A percentile compares a stretch with the other conserved stretches of the same genome.
Conservation (phyloP, 192 early-diverging fungal genomes). For the Chytriomyces hyalinus region DNA sequence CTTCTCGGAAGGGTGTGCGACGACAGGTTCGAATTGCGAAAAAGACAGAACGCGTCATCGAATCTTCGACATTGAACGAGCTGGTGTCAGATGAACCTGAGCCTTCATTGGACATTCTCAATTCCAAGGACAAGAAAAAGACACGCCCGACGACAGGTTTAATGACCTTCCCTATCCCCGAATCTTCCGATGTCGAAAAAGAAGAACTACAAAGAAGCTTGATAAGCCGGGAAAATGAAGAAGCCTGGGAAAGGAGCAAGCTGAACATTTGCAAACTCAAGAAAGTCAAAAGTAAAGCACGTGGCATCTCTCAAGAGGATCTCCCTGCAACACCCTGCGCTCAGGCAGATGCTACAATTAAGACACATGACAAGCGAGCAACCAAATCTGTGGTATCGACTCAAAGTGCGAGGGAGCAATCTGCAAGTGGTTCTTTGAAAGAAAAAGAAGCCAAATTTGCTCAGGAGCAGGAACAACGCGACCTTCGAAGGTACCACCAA, state of each 20-base stretch:
- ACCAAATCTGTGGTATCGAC: background rate
- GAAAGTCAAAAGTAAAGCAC: slow-evolving; percentile 20
- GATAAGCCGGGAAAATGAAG: slow-evolving; percentile 12
- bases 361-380: background rate
- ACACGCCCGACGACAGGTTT: slow-evolving; percentile 10
- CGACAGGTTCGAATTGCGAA: background rate
- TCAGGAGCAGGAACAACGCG: slow-evolving; percentile 17
- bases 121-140: background rate
- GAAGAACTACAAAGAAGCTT: background rate
- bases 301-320: slow-evolving; percentile 6
- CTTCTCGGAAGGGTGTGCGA: background rate
- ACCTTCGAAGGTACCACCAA: slow-evolving; percentile 20
- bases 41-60: too few relatives aligned
- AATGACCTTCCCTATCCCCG: slow-evolving; percentile 34
- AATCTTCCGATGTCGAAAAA: slow-evolving; percentile 13
- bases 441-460: background rate
- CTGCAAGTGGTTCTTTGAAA: too few relatives aligned
- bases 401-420: background rate
- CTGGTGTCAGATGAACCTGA: too few relatives aligned
- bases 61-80: too few relatives aligned
- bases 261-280: slow-evolving; percentile 23
- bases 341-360: background rate
- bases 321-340: background rate
- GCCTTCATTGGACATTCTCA: too few relatives aligned
- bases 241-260: slow-evolving; percentile 31